A percentile compares a stretch with the other conserved stretches of the same genome.
Evolutionary conservation across 164 flowering plant genomes (phyloP).

Genomic region (Cinnamomum chago): DNA sequence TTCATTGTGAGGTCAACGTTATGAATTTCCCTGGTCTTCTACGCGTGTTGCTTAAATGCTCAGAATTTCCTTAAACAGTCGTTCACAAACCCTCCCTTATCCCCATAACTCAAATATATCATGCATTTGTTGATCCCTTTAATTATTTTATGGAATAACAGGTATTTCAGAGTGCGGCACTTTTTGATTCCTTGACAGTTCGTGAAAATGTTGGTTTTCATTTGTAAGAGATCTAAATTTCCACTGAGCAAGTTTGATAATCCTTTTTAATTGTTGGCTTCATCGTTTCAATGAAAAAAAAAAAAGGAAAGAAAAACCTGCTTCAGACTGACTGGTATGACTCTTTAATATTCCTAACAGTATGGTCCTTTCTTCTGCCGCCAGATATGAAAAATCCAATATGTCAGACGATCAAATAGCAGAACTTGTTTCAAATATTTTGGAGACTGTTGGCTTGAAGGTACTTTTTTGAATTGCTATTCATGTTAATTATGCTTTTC

Average conservation of each 20-base stretch:
- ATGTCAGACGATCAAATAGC: conserved; percentile 76
- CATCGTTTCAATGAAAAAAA: too few species aligned
- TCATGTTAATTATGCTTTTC: neutral
- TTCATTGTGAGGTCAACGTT: neutral
- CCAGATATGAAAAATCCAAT: conserved; percentile 79
- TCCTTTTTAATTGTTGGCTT: neutral
- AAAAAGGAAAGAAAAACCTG: too few species aligned
- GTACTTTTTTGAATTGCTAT: conserved; percentile 25
- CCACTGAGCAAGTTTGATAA: neutral
- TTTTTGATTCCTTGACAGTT: conserved; percentile 92
- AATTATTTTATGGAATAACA: conserved; percentile 22
- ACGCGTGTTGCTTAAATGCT: neutral
- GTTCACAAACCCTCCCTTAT: neutral
- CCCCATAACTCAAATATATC: neutral
- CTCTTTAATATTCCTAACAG: neutral
- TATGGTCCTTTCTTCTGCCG: neutral
- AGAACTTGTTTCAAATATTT: conserved; percentile 72
- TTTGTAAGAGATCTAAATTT: conserved; percentile 54
- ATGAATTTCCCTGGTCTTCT: neutral
- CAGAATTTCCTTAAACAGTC: neutral
- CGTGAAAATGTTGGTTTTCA: conserved; percentile 99
- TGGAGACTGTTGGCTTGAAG: conserved; percentile 97
- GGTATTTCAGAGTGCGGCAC: conserved; percentile 99
- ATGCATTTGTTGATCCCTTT: neutral
- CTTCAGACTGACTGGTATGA: neutral